A percentile compares a stretch with the other conserved stretches of the same genome.
Conservation (phyloP, 148 eudicot genomes). For the Vaccinium myrtillus region DNA sequence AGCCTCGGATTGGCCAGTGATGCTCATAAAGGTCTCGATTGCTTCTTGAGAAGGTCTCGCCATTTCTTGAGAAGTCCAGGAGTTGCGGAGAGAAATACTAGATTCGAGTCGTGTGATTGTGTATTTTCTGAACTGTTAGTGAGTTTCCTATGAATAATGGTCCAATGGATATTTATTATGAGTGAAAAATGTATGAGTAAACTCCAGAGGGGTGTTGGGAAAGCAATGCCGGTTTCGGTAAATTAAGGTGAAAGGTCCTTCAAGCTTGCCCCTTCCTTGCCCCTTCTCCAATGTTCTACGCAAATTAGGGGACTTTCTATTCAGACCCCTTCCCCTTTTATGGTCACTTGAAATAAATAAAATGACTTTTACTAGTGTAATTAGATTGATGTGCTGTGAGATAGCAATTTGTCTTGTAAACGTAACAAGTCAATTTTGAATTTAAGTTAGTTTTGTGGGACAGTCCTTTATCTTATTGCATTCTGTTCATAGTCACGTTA, state of each 20-base stretch:
- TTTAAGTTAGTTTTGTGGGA: too few species aligned
- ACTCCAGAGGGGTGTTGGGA: not conserved
- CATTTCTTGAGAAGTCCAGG: conserved; percentile 30
- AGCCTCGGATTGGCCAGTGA: conserved; percentile 69
- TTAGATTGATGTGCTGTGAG: too few species aligned
- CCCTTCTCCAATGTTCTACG: conserved; percentile 8
- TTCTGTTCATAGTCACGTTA: too few species aligned
- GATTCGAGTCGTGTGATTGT: conserved; percentile 9
- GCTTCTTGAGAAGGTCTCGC: conserved; percentile 64
- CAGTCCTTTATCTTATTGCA: too few species aligned
- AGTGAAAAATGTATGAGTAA: not conserved
- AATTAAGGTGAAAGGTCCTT: not conserved
- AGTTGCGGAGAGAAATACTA: conserved; percentile 3
- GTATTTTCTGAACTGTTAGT: not conserved
- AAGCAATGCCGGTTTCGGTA: not conserved
- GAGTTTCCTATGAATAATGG: not conserved
- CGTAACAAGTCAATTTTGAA: too few species aligned
- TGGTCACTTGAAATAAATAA: too few species aligned
- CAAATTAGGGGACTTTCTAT: not conserved
- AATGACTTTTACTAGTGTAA: too few species aligned
- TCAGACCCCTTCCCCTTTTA: too few species aligned
- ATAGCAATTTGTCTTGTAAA: too few species aligned
- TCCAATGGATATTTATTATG: not conserved
- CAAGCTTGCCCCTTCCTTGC: not conserved
- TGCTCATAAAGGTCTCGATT: conserved; percentile 75